Percentiles rank a stretch among this genome's conserved stretches.
These are phyloP conservation scores for Nakaseomyces nivariensis DNA, from an alignment of 1,139 yeast species.

Conservation along the genomic window DNA sequence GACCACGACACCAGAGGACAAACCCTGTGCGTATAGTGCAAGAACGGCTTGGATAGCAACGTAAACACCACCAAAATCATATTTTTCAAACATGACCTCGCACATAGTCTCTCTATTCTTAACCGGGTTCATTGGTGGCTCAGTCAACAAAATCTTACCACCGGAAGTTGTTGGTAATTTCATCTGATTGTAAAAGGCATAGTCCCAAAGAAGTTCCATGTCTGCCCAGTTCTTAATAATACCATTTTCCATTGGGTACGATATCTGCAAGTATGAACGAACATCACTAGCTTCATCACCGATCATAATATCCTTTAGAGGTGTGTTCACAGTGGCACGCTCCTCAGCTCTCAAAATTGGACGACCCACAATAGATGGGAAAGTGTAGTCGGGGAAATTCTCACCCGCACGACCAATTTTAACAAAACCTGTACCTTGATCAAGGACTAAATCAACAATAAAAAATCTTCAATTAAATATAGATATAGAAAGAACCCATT, in stretches of 20 bases:
- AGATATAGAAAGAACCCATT: not conserved
- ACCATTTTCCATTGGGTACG: constrained; percentile 98
- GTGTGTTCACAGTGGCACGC: constrained; percentile 46
- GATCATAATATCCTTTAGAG: constrained; percentile 85
- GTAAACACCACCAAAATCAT: constrained; percentile 90
- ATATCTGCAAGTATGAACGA: constrained; percentile 78
- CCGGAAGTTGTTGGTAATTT: constrained; percentile 64
- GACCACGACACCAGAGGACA: constrained; percentile 96
- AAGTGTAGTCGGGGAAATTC: constrained; percentile 96
- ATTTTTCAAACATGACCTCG: constrained; percentile 93
- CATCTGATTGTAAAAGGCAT: constrained; percentile 89
- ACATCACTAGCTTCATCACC: constrained; percentile 93
- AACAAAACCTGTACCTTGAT: constrained; percentile 98
- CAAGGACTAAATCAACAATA: constrained; percentile 54
- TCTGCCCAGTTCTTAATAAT: constrained; percentile 97
- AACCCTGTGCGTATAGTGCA: constrained; percentile 94
- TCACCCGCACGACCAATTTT: constrained; percentile 94
- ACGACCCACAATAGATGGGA: constrained; percentile 96
- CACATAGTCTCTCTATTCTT: constrained; percentile 74
- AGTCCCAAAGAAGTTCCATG: constrained; percentile 98
- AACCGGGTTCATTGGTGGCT: constrained; percentile 73
- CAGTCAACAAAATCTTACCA: constrained; percentile 77
- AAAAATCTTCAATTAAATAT: not conserved
- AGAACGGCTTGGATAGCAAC: constrained; percentile 98
- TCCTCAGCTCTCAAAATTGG: constrained; percentile 97